phyloP scores from a whole-genome alignment of 805 yeast genomes.

The fission yeast (Schizosaccharomyces pombe) region ASM294v3 CU329670.1:1183501-1184000 shows the following conservation, averaged over 20 bases:
- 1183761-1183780: slow-evolving; percentile 93
- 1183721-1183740: slow-evolving; percentile 94
- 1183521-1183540: slow-evolving; percentile 65
- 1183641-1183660: slow-evolving; percentile 87
- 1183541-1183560: slow-evolving; percentile 34
- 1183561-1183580: slow-evolving; percentile 51
- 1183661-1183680: slow-evolving; percentile 95
- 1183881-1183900: slow-evolving; percentile 95
- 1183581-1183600: slow-evolving; percentile 70
- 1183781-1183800: slow-evolving; percentile 93
- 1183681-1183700: slow-evolving; percentile 93
- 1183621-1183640: slow-evolving; percentile 67
- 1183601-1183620: slow-evolving; percentile 75
- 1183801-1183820: slow-evolving; percentile 95
- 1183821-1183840: slow-evolving; percentile 92
- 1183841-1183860: slow-evolving; percentile 90
- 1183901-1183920: slow-evolving; percentile 96
- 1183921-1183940: slow-evolving; percentile 93
- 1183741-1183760: slow-evolving; percentile 73
- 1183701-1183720: slow-evolving; percentile 93
- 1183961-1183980: slow-evolving; percentile 97
- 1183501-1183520: slow-evolving; percentile 67
- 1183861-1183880: slow-evolving; percentile 86
- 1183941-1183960: slow-evolving; percentile 87
- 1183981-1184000: slow-evolving; percentile 93